Evolutionary conservation across 495 filamentous ascomycete species (phyloP).

Genomic region (Thozetella sp.): DNA sequence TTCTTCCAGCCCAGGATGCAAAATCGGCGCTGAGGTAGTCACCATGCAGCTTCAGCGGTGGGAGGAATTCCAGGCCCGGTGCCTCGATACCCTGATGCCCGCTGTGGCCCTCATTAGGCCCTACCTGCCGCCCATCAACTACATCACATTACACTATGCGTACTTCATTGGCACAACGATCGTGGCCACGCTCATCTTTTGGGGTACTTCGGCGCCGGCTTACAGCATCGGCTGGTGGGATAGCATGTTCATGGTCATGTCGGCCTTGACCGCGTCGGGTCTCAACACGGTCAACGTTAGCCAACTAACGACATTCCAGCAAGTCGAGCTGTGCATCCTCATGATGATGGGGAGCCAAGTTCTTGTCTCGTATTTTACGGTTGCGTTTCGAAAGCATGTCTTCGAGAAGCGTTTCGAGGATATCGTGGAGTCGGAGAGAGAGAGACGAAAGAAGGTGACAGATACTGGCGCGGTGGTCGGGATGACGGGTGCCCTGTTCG

Average conservation of each 20-base stretch:
- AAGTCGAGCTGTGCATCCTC: constrained; percentile 72
- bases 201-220: constrained; percentile 60
- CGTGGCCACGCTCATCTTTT: constrained; percentile 71
- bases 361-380: constrained; percentile 63
- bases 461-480: constrained; percentile 19
- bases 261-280: constrained; percentile 80
- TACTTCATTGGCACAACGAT: constrained; percentile 74
- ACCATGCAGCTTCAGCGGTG: constrained; percentile 20
- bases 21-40: neutral
- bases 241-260: constrained; percentile 73
- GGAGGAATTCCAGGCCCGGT: constrained; percentile 15
- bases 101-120: constrained; percentile 8
- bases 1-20: neutral
- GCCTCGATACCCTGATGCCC: constrained; percentile 3
- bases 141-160: constrained; percentile 70
- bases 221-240: constrained; percentile 72
- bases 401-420: constrained; percentile 70
- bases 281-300: constrained; percentile 70
- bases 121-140: constrained; percentile 66
- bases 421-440: constrained; percentile 53
- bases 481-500: constrained; percentile 17
- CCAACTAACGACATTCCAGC: constrained; percentile 77
- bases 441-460: constrained; percentile 15
- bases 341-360: constrained; percentile 74
- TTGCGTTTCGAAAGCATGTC: constrained; percentile 66